Evolutionary conservation across 2,329 filamentous ascomycete genomes (phyloP), one percentile per base, ranked within the genome.

Genomic region (Ophiocordyceps robertsii): DNA sequence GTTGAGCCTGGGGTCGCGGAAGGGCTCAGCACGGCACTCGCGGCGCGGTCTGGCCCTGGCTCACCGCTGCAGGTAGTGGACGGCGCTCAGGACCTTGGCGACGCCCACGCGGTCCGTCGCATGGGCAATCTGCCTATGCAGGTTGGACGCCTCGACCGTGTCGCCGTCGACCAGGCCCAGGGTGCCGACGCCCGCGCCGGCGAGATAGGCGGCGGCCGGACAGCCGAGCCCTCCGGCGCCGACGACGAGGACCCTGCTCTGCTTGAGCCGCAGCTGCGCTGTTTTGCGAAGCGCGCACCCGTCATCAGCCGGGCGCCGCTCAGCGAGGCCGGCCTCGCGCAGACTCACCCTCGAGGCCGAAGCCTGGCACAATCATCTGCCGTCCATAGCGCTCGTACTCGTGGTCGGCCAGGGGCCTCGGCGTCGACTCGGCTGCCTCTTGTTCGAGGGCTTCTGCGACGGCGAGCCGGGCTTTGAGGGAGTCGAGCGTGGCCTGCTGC

Each of bases 61-160:
- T 55, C 31, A 80, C 76, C 68, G 63, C 51, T 62, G 64, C 5
- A 85, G 58, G 52, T 72, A 79, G 14, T 67, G 58, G 42, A 80
- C 70, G 4, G 82, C 82, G 56, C 86, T 94, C 43, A 87, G 77
- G 3, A 92, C 87, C 62, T 96, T 96, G 44, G 68, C 70, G 67
- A 75, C 75, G 11, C 85, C 85, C 5, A 93, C 77, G 41, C 77
- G 75, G 3, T 68, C 65, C 0, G 79, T 84, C 3, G 73, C 72
- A 58, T 98, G 90, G 29, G 88, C 74, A 40, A 96, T 78, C 63
- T 98, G 92, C 1, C 92, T 80, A 65, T 96, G 92, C 13, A 98
- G 70, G 57, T 98, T 98, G 27, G 88, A 95, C 14, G 73, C 66
- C 57, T 96, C 92, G 29, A 98, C 90, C 0, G 69, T 70, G 61